Evolutionary conservation across 2,329 filamentous ascomycete genomes (phyloP), one percentile per base, ranked within the genome.

Genomic region (Xenoacremonium recifei): DNA sequence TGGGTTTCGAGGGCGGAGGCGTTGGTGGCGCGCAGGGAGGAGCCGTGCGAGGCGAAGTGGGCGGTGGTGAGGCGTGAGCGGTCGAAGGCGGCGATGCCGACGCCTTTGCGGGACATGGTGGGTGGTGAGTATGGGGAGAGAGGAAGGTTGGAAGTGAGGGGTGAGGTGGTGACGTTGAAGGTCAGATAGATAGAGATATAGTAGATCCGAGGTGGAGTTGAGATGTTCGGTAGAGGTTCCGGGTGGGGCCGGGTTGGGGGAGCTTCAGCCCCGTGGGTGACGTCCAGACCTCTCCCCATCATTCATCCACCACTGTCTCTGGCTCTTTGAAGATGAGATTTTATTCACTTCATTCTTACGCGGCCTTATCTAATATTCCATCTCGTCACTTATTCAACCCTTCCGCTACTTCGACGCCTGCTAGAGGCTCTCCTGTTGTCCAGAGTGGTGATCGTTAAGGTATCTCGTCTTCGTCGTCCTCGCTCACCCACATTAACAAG

Each of bases 21-120:
- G 68, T 97, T 92, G 55, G 82, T 83, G 44, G 80, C 86, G 50
- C 91, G 89, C n/a, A 99, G 83, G 37, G 80, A 84, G 48, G 84
- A 87, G 62, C 93, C 93, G 74, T 96, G 92, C 19, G 82, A 85
- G 45, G 91, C 90, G 72, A 92, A 97, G 59, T 93, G 91, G 39
- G 91, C 87, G 20, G 85, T 88, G 9, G 90, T 87, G 50, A 96
- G 82, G 40, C 84, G 87, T 48, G 84, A 87, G 53, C 90, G 87
- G 65, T 90, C 87, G 62, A 96, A 95, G 62, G 91, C 91, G 21
- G 86, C 90, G 44, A 97, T 83, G 59, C 92, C 92, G 47, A 96
- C 89, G 50, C 89, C 89, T 69, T 89, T 89, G 57, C 86, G 84
- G 16, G 81, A 84, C 81, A 84, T 84, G 41, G 21, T 59, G 33